Conservation (phyloP, 352 stramenopile species). For the Phytophthora crassamura region DNA sequence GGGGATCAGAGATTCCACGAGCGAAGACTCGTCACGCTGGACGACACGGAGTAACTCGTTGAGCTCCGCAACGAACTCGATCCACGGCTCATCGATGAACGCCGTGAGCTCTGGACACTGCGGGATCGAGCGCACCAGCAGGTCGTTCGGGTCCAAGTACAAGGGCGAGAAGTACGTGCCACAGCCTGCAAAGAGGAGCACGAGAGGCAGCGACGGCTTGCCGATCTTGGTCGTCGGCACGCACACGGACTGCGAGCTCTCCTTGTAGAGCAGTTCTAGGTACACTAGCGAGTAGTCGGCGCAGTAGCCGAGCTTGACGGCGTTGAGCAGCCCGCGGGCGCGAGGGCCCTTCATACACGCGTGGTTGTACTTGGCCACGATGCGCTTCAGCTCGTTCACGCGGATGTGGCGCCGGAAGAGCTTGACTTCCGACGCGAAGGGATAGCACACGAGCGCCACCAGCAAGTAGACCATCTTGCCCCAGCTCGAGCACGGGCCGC, state of each 20-base stretch:
- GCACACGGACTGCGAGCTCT: conserved; percentile 73
- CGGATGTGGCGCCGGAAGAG: conserved; percentile 75
- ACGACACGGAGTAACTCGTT: conserved; percentile 81
- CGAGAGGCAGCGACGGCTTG: conserved; percentile 72
- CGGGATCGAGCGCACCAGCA: conserved; percentile 79
- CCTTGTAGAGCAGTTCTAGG: conserved; percentile 78
- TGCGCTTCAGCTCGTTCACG: conserved; percentile 79
- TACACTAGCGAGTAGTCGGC: conserved; percentile 86
- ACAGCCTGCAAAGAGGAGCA: conserved; percentile 78
- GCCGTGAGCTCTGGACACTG: conserved; percentile 80
- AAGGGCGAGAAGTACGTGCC: conserved; percentile 84
- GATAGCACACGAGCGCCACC: conserved; percentile 72
- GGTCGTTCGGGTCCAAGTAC: conserved; percentile 82
- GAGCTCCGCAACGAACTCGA: conserved; percentile 84
- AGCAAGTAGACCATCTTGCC: conserved; percentile 68
- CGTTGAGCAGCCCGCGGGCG: conserved; percentile 71
- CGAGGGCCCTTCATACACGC: conserved; percentile 83
- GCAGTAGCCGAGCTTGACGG: conserved; percentile 81
- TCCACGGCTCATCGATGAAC: conserved; percentile 89
- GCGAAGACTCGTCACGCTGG: conserved; percentile 53
- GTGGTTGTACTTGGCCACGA: conserved; percentile 82
- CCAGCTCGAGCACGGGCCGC: conserved; percentile 54
- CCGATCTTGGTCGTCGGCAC: conserved; percentile 77
- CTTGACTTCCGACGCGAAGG: conserved; percentile 69
- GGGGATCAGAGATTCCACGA: conserved; percentile 67